Evolutionary conservation across 225 moss, liverwort and hornwort genomes (phyloP).

Genomic region (Physcomitrium patens): DNA sequence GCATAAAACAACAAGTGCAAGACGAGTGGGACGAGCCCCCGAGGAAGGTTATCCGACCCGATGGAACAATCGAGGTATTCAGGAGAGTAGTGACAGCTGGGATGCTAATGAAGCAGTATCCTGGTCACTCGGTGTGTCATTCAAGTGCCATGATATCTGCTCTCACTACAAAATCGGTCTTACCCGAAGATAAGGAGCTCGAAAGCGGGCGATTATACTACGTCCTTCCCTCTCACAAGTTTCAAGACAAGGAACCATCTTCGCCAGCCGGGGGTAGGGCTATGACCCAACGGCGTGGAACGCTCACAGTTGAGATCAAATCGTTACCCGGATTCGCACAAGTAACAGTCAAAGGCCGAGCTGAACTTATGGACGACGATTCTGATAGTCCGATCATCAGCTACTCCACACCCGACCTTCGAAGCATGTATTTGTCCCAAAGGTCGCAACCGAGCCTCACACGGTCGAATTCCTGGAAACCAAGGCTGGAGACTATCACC

Average conservation of each 20-base stretch:
- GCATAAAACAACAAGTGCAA: conserved; percentile 18
- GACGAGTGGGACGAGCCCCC: conserved; percentile 31
- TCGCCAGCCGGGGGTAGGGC: background rate
- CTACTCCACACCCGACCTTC: conserved; percentile 34
- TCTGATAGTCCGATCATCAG: conserved; percentile 11
- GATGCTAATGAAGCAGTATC: conserved; percentile 21
- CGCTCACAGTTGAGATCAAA: conserved; percentile 18
- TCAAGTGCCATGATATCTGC: conserved; percentile 29
- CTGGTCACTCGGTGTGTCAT: conserved; percentile 26
- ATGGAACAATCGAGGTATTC: conserved; percentile 24
- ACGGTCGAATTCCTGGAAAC: conserved; percentile 30
- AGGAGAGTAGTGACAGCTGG: conserved; percentile 12
- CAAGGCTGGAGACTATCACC: conserved; percentile 27
- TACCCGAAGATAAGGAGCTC: conserved; percentile 20
- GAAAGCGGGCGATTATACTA: conserved; percentile 34
- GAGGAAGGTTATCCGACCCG: conserved; percentile 20
- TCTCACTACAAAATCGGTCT: conserved; percentile 3
- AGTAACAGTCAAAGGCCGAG: conserved; percentile 27
- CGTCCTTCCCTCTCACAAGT: conserved; percentile 23
- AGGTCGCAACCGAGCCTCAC: conserved; percentile 18
- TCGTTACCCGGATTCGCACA: conserved; percentile 25
- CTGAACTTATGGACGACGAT: background rate
- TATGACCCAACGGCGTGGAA: background rate
- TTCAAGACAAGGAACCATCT: background rate
- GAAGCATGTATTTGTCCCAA: conserved; percentile 24